Conservation (phyloP, 1,284 basidiomycete species). For the Rugosomyces carneus region DNA sequence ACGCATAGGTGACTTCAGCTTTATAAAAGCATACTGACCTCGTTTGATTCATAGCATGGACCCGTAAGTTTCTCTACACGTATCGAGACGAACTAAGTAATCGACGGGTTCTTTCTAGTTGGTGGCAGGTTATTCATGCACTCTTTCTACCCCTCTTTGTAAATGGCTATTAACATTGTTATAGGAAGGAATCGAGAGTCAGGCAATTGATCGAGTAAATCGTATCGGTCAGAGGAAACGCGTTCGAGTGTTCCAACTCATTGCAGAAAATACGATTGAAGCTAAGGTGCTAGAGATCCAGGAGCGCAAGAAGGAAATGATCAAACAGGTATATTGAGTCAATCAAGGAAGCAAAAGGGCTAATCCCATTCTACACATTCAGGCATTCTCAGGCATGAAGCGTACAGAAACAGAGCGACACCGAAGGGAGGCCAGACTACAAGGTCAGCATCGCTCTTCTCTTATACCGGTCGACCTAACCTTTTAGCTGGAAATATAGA, state of each 20-base stretch:
- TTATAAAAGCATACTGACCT: constrained; percentile 1
- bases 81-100: constrained; percentile 3
- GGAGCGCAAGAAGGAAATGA: constrained; percentile 67
- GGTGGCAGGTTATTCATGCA: constrained; percentile 56
- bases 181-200: constrained; percentile 81
- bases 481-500: constrained; percentile 28
- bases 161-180: constrained; percentile 2
- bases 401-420: constrained; percentile 62
- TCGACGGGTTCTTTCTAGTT: constrained; percentile 31
- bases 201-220: constrained; percentile 76
- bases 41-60: constrained; percentile 59
- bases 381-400: constrained; percentile 79
- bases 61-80: constrained; percentile 49
- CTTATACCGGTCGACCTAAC: neutral
- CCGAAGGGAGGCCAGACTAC: constrained; percentile 66
- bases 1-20: constrained; percentile 26
- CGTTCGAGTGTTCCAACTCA: constrained; percentile 83
- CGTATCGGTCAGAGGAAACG: constrained; percentile 76
- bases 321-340: constrained; percentile 49
- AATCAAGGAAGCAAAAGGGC: neutral
- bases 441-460: constrained; percentile 39
- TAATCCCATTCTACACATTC: neutral
- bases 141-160: neutral
- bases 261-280: constrained; percentile 84
- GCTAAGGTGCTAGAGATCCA: constrained; percentile 83